phyloP scores from a whole-genome alignment of 1,139 yeast species.

The Suhomyces maxii region DNA sequence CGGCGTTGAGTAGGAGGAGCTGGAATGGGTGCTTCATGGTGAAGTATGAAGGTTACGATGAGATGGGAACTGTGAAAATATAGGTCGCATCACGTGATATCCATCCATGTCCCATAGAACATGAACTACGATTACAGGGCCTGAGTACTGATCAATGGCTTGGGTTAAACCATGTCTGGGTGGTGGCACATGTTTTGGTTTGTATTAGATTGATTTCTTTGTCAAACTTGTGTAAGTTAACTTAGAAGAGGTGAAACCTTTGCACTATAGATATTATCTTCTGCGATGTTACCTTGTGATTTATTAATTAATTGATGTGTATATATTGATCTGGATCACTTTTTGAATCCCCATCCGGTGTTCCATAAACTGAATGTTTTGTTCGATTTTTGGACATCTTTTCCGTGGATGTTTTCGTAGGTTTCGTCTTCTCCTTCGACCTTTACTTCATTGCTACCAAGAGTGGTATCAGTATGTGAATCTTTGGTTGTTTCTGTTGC shows the following conservation, averaged over 20 bases:
- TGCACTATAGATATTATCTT: no score
- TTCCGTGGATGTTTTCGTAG: constrained; percentile 5
- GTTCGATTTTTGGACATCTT: constrained; percentile 5
- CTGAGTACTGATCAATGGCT: no score
- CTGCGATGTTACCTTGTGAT: no score
- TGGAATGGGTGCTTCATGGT: constrained; percentile 71
- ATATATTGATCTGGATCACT: neutral
- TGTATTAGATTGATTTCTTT: no score
- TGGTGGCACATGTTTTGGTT: no score
- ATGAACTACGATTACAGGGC: neutral
- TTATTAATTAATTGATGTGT: no score
- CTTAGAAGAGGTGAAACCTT: no score
- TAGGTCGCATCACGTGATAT: neutral
- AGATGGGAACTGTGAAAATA: neutral
- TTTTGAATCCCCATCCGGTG: constrained; percentile 17
- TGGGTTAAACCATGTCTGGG: no score
- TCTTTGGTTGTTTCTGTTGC: no score
- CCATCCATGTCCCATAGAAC: neutral
- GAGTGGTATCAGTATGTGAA: neutral
- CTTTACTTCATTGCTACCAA: neutral
- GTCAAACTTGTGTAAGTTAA: no score
- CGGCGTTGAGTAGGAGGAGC: constrained; percentile 42
- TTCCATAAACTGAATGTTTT: constrained; percentile 15
- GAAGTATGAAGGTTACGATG: neutral
- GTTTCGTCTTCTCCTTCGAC: constrained; percentile 4